Base-by-base conservation (phyloP, 2,329 filamentous ascomycete genomes). In the Rugonectria rugulosa region DNA sequence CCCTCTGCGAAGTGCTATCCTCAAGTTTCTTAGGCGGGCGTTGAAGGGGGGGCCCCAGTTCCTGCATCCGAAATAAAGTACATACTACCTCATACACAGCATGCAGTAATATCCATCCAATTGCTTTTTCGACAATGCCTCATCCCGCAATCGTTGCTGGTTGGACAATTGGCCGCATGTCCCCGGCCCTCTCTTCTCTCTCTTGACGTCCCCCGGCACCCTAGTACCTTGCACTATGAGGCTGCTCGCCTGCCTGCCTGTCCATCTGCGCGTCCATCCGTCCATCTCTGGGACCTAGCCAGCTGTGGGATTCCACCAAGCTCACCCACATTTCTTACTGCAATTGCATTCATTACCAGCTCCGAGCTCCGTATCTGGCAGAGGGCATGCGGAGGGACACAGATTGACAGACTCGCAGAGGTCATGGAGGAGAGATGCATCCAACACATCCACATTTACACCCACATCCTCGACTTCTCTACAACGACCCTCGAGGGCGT, bases 101-200 rank as follows among this genome's bases (percentile, higher is more conserved):
- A 64, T 56, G 47, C 55, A n/a, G n/a, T n/a, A n/a, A n/a, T n/a
- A n/a, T n/a, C n/a, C n/a, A n/a, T n/a, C n/a, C n/a, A 57, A 51
- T 61, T 63, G 64, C 64, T 64, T 58, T 58, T 61, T 64, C 46
- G 20, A 49, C 53, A 61, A 53, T 61, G 44, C 15, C 38, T 53
- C 44, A 19, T n/a, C 36, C 19, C 24, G 52, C 42, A 17, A 45
- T 48, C 44, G 43, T 56, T 45, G 48, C 60, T 70, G 66, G 66
- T 69, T 70, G 65, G 68, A 57, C 61, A 70, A 69, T 68, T 45
- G n/a, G n/a, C n/a, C n/a, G n/a, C n/a, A n/a, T n/a, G n/a, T n/a
- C n/a, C n/a, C 38, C 46, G 26, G 48, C 41, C 43, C 53, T 50
- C 61, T 67, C 55, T 65, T 62, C 64, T 61, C 64, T 56, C 54